phyloP scores from a whole-genome alignment of 345 rosid genomes.

The Orychophragmus violaceus region DNA sequence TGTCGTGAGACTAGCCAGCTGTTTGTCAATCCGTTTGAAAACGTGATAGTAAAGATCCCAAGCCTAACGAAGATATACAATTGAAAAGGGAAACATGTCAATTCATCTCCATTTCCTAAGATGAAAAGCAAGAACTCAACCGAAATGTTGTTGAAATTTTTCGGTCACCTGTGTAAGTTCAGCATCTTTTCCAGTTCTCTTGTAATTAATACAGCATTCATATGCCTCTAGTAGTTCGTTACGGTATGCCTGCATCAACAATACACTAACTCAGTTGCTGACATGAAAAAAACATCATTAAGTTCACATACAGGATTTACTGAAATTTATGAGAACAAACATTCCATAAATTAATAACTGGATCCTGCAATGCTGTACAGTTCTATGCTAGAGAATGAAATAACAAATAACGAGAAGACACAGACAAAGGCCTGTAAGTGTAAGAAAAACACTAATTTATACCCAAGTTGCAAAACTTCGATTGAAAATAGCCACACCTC shows the following conservation, averaged over 20 bases:
- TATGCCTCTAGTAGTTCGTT: constrained; percentile 82
- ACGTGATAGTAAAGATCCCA: constrained; percentile 98
- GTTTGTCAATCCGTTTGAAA: constrained; percentile 92
- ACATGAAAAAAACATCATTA: background rate
- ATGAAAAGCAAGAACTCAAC: constrained; percentile 6
- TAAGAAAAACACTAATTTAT: background rate
- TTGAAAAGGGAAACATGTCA: constrained; percentile 13
- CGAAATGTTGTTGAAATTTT: background rate
- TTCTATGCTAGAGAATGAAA: constrained; percentile 1
- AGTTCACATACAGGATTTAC: background rate
- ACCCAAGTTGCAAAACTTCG: background rate
- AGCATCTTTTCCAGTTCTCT: constrained; percentile 84
- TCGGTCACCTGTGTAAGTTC: constrained; percentile 85
- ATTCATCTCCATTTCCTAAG: background rate
- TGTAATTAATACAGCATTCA: constrained; percentile 89
- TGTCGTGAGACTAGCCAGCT: constrained; percentile 83
- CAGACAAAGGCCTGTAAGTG: background rate
- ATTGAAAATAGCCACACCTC: constrained; percentile 48
- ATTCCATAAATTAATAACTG: background rate
- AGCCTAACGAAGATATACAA: constrained; percentile 53
- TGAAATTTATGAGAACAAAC: background rate
- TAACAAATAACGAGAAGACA: background rate
- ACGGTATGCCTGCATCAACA: constrained; percentile 68
- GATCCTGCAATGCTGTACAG: background rate
- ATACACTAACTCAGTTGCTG: constrained; percentile 15